Evolutionary conservation across 1,139 yeast species (phyloP).

Genomic region (Magnusiomyces fungicola): DNA sequence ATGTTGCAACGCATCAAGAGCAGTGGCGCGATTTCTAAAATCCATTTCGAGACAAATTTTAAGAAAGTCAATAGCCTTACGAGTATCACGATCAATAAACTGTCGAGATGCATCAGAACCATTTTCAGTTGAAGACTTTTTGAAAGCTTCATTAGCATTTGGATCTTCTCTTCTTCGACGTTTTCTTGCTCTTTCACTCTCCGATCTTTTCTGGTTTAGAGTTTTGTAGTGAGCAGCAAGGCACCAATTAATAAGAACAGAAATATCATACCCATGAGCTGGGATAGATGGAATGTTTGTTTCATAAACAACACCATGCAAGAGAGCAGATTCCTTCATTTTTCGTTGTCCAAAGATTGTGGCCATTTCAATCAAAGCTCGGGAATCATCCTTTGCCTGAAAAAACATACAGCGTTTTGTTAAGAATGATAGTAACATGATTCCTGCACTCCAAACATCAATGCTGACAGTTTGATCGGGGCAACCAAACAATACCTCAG

Average conservation of each 20-base stretch:
- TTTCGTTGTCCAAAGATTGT: constrained; percentile 74
- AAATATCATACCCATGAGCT: constrained; percentile 23
- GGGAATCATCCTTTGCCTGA: constrained; percentile 85
- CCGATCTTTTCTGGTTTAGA: not conserved
- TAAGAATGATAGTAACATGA: constrained; percentile 66
- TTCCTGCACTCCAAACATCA: constrained; percentile 92
- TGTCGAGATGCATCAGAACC: not conserved
- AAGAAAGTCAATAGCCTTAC: constrained; percentile 45
- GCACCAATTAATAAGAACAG: constrained; percentile 23
- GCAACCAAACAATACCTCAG: constrained; percentile 86
- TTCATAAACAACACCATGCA: constrained; percentile 88
- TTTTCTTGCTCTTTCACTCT: not conserved
- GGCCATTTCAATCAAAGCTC: constrained; percentile 80
- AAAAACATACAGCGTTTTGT: constrained; percentile 77
- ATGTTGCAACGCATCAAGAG: constrained; percentile 48
- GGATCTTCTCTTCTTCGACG: not conserved
- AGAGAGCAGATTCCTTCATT: constrained; percentile 65
- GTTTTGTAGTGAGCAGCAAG: constrained; percentile 5
- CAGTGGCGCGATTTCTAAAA: constrained; percentile 47
- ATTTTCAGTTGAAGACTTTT: too few relatives aligned
- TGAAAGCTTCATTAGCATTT: too few relatives aligned
- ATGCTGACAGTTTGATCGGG: constrained; percentile 74
- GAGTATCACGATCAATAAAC: constrained; percentile 25
- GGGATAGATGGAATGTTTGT: constrained; percentile 45
- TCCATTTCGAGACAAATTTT: constrained; percentile 51